These are phyloP conservation scores for Scheffersomyces insectosa DNA, from an alignment of 1,139 yeast species.

Conservation along the genomic window DNA sequence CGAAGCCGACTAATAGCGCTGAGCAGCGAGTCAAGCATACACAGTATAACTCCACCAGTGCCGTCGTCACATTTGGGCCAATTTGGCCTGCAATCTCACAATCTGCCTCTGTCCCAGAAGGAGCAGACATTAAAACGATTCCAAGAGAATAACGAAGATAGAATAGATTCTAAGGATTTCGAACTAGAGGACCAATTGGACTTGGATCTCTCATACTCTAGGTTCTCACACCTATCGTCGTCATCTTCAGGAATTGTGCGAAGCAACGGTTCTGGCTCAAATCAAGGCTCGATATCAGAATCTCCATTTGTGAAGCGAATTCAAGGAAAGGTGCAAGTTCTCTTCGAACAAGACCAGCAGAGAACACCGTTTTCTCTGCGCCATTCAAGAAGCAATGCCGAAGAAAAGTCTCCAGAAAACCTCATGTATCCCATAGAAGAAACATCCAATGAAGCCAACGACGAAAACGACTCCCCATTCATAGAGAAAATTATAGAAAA, in stretches of 20 bases:
- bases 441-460: constrained; percentile 2
- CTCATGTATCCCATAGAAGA: not conserved
- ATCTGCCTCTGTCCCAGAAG: no score
- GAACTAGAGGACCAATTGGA: constrained; percentile 23
- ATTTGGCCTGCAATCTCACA: no score
- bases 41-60: no score
- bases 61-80: no score
- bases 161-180: constrained; percentile 21
- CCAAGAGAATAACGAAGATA: constrained; percentile 13
- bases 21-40: no score
- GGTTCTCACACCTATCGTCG: constrained; percentile 36
- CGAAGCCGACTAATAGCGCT: no score
- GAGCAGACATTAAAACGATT: constrained; percentile 7
- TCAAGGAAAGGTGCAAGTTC: constrained; percentile 19
- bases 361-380: not conserved
- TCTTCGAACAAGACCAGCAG: constrained; percentile 1
- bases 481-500: constrained; percentile 11
- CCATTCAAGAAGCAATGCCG: not conserved
- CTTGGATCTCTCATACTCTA: constrained; percentile 36
- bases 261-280: constrained; percentile 4
- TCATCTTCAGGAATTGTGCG: constrained; percentile 16
- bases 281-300: constrained; percentile 10
- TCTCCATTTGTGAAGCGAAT: constrained; percentile 30
- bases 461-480: constrained; percentile 20
- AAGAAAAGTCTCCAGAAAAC: not conserved